Conservation (phyloP, 2,329 filamentous ascomycete genomes). For the Aspergillus eucalypticola region DNA sequence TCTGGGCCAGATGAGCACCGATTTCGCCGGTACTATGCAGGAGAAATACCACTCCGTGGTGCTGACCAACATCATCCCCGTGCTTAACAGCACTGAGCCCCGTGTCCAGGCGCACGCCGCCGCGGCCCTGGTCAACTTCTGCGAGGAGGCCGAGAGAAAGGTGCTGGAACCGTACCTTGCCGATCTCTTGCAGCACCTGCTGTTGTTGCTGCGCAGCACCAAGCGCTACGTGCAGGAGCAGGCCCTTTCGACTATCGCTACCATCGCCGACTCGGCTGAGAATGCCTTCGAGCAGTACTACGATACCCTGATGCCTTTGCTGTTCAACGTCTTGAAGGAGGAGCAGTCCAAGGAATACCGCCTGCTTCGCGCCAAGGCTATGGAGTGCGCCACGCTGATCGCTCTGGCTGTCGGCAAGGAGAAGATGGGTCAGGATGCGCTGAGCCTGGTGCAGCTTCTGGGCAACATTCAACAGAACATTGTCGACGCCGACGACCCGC, state of each 20-base stretch:
- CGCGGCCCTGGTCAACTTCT: constrained; percentile 98
- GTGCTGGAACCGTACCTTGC: constrained; percentile 92
- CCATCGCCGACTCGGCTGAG: constrained; percentile 97
- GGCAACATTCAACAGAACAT: constrained; percentile 85
- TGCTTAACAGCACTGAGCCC: constrained; percentile 84
- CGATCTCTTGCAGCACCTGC: constrained; percentile 78
- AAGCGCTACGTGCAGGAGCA: constrained; percentile 98
- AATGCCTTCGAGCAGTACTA: constrained; percentile 95
- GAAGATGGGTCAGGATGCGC: constrained; percentile 82
- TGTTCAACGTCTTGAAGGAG: constrained; percentile 84
- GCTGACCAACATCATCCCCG: constrained; percentile 86
- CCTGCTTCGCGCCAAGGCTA: constrained; percentile 89
- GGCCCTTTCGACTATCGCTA: constrained; percentile 94
- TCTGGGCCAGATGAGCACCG: constrained; percentile 99
- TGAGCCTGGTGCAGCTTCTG: constrained; percentile 82
- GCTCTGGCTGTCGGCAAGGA: constrained; percentile 90
- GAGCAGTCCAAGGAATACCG: constrained; percentile 94
- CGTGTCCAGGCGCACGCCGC: constrained; percentile 96
- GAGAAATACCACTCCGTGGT: constrained; percentile 88
- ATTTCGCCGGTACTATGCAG: constrained; percentile 98
- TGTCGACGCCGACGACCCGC: constrained; percentile 87
- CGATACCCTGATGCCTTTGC: constrained; percentile 88
- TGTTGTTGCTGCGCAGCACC: constrained; percentile 82
- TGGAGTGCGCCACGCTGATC: constrained; percentile 98
- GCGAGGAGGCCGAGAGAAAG: constrained; percentile 92